phyloP scores from a whole-genome alignment of 2,329 filamentous ascomycete genomes.

The Pyrenochaeta sp. region DNA sequence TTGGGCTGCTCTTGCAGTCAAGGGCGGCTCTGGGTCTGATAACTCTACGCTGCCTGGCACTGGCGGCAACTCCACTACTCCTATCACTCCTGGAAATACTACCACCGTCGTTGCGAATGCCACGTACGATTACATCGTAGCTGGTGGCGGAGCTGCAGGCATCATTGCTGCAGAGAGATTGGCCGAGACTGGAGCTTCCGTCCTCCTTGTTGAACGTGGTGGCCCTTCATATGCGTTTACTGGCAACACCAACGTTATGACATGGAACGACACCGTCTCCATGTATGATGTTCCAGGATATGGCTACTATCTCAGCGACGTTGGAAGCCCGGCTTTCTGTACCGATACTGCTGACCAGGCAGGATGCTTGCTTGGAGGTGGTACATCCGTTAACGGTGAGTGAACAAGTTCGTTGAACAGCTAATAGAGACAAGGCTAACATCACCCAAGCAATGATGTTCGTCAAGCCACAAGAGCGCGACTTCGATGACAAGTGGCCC shows the following conservation, averaged over 20 bases:
- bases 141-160: conserved; percentile 67
- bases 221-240: conserved; percentile 43
- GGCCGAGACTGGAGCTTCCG: conserved; percentile 68
- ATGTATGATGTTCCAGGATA: conserved; percentile 50
- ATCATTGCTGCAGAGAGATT: conserved; percentile 66
- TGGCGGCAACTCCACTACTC: conserved; percentile 34
- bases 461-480: conserved; percentile 49
- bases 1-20: conserved; percentile 44
- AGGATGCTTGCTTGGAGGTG: conserved; percentile 73
- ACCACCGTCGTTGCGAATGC: conserved; percentile 52
- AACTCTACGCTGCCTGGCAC: conserved; percentile 37
- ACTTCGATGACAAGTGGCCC: conserved; percentile 78
- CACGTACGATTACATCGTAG: conserved; percentile 67
- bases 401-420: conserved; percentile 64
- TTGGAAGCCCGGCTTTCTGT: conserved; percentile 54
- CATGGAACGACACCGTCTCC: conserved; percentile 46
- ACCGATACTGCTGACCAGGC: conserved; percentile 74
- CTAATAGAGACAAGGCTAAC: conserved; percentile 1
- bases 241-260: conserved; percentile 34
- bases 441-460: conserved; percentile 37
- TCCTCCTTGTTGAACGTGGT: conserved; percentile 62
- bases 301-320: conserved; percentile 42
- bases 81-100: conserved; percentile 32
- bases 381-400: conserved; percentile 70
- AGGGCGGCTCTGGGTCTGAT: conserved; percentile 19